Percentiles rank a stretch among this genome's conserved stretches.
Conservation (phyloP, 2,329 filamentous ascomycete species). For the Aspergillus oerlinghausenensis region DNA sequence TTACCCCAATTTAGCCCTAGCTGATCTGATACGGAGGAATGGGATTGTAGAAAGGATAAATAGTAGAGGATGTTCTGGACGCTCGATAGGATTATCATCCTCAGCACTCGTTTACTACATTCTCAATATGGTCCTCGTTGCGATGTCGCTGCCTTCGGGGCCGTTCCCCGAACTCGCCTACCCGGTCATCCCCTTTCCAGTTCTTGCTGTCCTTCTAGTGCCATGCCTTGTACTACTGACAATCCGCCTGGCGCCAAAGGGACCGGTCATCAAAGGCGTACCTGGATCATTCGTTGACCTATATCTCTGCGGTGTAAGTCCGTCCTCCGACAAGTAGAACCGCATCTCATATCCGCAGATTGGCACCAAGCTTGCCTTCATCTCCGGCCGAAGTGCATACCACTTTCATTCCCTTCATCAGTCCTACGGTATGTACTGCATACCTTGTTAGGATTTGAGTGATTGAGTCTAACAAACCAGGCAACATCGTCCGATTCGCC, state of each 20-base stretch:
- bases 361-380: slow-evolving; percentile 17
- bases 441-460: too few species aligned
- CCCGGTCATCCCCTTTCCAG: slow-evolving; percentile 5
- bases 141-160: slow-evolving; percentile 8
- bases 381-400: slow-evolving; percentile 17
- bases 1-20: background rate
- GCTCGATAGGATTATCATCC: background rate
- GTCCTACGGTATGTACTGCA: slow-evolving; percentile 12
- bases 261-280: slow-evolving; percentile 14
- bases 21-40: background rate
- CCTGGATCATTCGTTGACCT: slow-evolving; percentile 13
- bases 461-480: slow-evolving; percentile 2
- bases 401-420: slow-evolving; percentile 16
- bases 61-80: background rate
- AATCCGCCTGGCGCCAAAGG: slow-evolving; percentile 12
- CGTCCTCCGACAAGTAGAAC: background rate
- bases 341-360: slow-evolving; percentile 6
- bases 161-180: slow-evolving; percentile 1
- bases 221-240: slow-evolving; percentile 13
- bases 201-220: slow-evolving; percentile 9
- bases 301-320: slow-evolving; percentile 16
- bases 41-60: background rate
- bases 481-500: slow-evolving; percentile 19
- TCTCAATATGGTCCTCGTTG: slow-evolving; percentile 1
- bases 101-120: background rate